Base-by-base conservation (phyloP, 345 rosid species). In the Lumnitzera littorea region DNA sequence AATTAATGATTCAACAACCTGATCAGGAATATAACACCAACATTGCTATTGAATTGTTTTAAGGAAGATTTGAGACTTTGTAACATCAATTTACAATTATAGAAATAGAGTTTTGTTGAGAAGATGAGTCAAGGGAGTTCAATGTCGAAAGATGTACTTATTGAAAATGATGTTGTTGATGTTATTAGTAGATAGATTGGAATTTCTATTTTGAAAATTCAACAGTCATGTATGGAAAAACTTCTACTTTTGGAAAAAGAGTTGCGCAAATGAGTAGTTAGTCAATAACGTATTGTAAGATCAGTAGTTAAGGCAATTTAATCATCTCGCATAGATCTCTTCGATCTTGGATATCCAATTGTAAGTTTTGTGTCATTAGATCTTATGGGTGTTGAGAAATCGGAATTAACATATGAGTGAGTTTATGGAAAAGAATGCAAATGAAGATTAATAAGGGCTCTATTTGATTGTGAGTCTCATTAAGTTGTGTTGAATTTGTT, bases 291-390 rank as follows among this genome's bases (percentile, higher is more conserved):
- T 53, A 98, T 98, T 5, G 98, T 95, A 56, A 91, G 57, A 52
- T 74, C 98, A 46, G 90, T 95, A 51, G 98, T 98, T 12, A 98
- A 91, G 75, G 91, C 99, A 0, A 95, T 95, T 68, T 98, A 95
- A 57, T 77, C 98, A 31, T 95, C 99, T 62, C 87, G 99, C 73
- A 96, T 96, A 25, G 98, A 96, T 47, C 89, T 95, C 25, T 85
- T 98, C 0, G 99, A 95, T 75, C 99, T 98, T 57, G 85, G 80
- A 24, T 92, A 91, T 63, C 99, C 99, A 46, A 95, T 95, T 25
- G 98, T 97, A 57, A 86, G 96, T 65, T 91, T 95, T 74, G 91
- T 95, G 99, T 88, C 91, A 67, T 88, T 95, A 98, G 99, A 97
- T 41, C 98, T 96, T 31, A 91, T 97, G 13, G 98, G 99, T 72